Evolutionary conservation across 495 filamentous ascomycete genomes (phyloP).

Genomic region (Hypoxylon crocopeplum): DNA sequence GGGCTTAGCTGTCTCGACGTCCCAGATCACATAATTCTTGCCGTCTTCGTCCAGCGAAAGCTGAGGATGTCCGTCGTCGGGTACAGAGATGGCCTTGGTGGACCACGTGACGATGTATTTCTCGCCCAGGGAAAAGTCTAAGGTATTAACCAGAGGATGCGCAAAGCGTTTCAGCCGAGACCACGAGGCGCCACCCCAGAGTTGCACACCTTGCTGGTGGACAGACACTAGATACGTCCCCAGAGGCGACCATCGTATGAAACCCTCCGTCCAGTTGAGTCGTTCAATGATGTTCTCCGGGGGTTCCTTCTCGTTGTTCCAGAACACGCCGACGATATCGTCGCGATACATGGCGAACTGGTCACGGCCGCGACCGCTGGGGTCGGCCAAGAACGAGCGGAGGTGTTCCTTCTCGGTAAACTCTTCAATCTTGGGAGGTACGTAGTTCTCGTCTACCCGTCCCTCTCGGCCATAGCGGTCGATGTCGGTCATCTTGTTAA

Average conservation of each 20-base stretch:
- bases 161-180: conserved; percentile 88
- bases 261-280: conserved; percentile 93
- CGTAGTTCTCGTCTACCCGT: conserved; percentile 87
- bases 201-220: conserved; percentile 91
- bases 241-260: conserved; percentile 95
- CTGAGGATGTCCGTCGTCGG: conserved; percentile 80
- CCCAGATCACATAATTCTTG: conserved; percentile 99
- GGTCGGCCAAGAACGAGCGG: conserved; percentile 88
- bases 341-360: conserved; percentile 91
- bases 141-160: conserved; percentile 91
- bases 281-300: conserved; percentile 91
- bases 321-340: conserved; percentile 92
- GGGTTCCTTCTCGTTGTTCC: conserved; percentile 93
- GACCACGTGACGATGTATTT: conserved; percentile 97
- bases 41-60: conserved; percentile 92
- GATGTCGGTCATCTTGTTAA: conserved; percentile 98
- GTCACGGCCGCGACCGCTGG: conserved; percentile 84
- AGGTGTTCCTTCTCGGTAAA: conserved; percentile 94
- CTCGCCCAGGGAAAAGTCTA: conserved; percentile 94
- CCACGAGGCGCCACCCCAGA: conserved; percentile 94
- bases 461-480: conserved; percentile 95
- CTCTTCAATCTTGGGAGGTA: conserved; percentile 73
- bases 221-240: conserved; percentile 94
- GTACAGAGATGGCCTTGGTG: conserved; percentile 85
- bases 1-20: conserved; percentile 87